Conservation (phyloP, 73 alveolate genomes). For the Tetrahymena thermophila region DNA sequence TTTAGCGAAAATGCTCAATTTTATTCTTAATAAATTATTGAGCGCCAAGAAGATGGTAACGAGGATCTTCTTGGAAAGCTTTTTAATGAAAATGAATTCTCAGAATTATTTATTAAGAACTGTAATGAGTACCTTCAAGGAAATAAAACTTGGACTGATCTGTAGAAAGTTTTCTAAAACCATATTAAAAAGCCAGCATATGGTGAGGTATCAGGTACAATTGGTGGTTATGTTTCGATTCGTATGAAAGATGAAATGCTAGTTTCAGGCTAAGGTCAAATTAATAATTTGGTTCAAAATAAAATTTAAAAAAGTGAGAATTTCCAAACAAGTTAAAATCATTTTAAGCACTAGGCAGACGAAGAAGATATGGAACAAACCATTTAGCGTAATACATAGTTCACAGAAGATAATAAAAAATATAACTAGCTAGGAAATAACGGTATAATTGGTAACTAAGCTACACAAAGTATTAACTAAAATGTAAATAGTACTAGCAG, state of each 20-base stretch:
- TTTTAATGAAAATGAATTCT: neutral
- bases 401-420: neutral
- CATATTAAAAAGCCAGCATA: neutral
- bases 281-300: neutral
- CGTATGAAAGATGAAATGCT: neutral
- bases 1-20: neutral
- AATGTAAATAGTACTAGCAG: neutral
- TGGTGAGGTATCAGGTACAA: neutral
- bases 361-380: neutral
- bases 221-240: neutral
- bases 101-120: neutral
- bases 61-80: neutral
- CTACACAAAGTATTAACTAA: neutral
- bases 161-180: neutral
- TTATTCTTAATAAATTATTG: neutral
- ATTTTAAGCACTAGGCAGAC: neutral
- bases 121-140: neutral
- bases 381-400: neutral
- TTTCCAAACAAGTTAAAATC: neutral
- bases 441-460: too few species aligned
- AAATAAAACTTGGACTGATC: neutral
- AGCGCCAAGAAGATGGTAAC: neutral
- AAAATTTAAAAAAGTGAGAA: neutral
- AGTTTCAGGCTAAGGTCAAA: neutral
- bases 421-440: neutral